phyloP scores from a whole-genome alignment of 805 yeast genomes.

The Candida dendrica region DNA sequence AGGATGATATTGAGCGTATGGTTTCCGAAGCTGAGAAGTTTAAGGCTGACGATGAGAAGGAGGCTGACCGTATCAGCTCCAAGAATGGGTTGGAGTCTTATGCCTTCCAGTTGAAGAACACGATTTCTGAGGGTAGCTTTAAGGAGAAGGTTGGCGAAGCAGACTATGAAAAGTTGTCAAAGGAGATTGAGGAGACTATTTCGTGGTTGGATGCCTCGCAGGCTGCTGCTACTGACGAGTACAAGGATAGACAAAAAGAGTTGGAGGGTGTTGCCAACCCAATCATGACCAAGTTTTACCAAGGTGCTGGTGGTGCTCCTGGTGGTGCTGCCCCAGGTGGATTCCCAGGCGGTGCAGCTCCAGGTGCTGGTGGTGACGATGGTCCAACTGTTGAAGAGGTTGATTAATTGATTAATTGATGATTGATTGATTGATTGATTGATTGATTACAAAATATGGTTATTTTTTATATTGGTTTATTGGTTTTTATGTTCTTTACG shows the following conservation, averaged over 20 bases:
- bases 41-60: slow-evolving; percentile 95
- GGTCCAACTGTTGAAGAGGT: slow-evolving; percentile 82
- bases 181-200: slow-evolving; percentile 80
- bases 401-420: slow-evolving; percentile 38
- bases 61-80: slow-evolving; percentile 85
- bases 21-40: too few relatives aligned
- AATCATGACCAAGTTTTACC: slow-evolving; percentile 94
- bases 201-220: slow-evolving; percentile 90
- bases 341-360: slow-evolving; percentile 52
- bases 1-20: too few relatives aligned
- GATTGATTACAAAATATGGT: too few relatives aligned
- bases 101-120: slow-evolving; percentile 87
- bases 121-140: slow-evolving; percentile 62
- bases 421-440: slow-evolving; percentile 52
- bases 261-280: slow-evolving; percentile 95
- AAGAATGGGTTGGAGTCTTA: slow-evolving; percentile 96
- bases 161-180: slow-evolving; percentile 67
- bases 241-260: slow-evolving; percentile 90
- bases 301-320: slow-evolving; percentile 78
- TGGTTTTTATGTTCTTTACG: not conserved
- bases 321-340: slow-evolving; percentile 56
- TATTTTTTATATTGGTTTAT: too few relatives aligned
- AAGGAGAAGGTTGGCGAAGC: slow-evolving; percentile 73
- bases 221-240: slow-evolving; percentile 91
- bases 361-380: slow-evolving; percentile 43